phyloP scores from a whole-genome alignment of 805 yeast genomes.

The Saturnispora kantuleensis region DNA sequence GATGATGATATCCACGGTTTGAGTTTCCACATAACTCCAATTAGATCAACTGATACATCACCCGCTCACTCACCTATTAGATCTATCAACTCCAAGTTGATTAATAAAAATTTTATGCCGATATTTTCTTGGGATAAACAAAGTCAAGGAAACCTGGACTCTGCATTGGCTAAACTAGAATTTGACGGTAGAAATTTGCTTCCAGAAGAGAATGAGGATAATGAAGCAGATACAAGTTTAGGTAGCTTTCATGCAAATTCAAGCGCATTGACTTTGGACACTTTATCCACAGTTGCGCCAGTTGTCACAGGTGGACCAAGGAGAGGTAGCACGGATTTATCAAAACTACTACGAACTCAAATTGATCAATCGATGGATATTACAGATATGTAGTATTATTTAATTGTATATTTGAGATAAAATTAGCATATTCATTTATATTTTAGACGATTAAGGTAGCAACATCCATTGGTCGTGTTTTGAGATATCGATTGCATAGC shows the following conservation, averaged over 20 bases:
- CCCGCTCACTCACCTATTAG: slow-evolving; percentile 11
- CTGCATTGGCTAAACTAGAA: neutral
- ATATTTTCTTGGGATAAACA: slow-evolving; percentile 11
- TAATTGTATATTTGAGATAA: too few relatives aligned
- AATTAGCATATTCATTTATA: too few relatives aligned
- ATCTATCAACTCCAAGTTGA: slow-evolving; percentile 13
- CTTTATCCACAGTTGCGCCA: slow-evolving; percentile 6
- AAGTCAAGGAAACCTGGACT: neutral
- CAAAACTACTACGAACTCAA: slow-evolving; percentile 3
- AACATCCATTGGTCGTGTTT: too few relatives aligned
- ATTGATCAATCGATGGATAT: slow-evolving; percentile 2
- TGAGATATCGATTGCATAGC: too few relatives aligned
- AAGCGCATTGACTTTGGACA: slow-evolving; percentile 3
- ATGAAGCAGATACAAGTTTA: neutral
- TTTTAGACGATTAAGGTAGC: too few relatives aligned
- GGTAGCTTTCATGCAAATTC: slow-evolving; percentile 1
- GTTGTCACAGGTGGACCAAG: neutral
- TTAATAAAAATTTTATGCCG: slow-evolving; percentile 18
- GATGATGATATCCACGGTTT: slow-evolving; percentile 19
- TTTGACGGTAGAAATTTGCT: neutral
- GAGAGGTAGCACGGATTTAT: slow-evolving; percentile 3
- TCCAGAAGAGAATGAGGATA: neutral
- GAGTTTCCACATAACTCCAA: slow-evolving; percentile 22
- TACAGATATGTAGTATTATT: slow-evolving; percentile 4
- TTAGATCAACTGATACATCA: slow-evolving; percentile 21